Evolutionary conservation across 108 stramenopile species (phyloP), one percentile per base, ranked within the genome.

Genomic region (Cyclotella atomus): DNA sequence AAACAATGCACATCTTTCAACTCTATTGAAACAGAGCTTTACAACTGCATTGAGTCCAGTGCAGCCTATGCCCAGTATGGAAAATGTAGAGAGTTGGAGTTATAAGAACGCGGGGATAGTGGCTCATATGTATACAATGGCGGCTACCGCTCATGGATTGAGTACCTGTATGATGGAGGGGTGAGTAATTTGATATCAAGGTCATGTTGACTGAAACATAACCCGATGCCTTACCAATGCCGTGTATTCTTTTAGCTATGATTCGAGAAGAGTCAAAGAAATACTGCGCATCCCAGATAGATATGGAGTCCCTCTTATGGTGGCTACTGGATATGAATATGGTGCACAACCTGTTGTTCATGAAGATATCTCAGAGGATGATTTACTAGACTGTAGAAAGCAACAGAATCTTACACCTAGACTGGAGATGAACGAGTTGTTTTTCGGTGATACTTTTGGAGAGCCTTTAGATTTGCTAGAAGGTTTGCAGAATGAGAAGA

Each of bases 81-180:
- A 94, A 49, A 69, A 86, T 27, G 87, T 91, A 6, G 87, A 85
- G 43, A 81, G 84, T 44, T 91, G 92, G 92, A 68, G 76, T 21
- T 89, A 90, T 59, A 91, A 94, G 59, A 91, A 91, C 70, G 83
- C 90, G 0, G 76, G 83, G 0, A 68, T 94, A 2, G 33, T 85
- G 65, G 84, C 87, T 0, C 85, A 84, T 63, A 68, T 85, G 35
- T 88, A 82, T 57, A 76, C 85, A 10, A 68, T 87, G 61, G 87
- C 92, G 1, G 90, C 90, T 9, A 83, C 87, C 8, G 70, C 76
- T 15, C 87, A 94, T 64, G 88, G 87, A 50, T 71, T 91, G 24
- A 84, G 81, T 15, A 91, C 92, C 10, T 85, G 84, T 44, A 85
- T 89, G 33, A 94, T 91, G 92, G 90, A 94, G 77, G 92, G 92